Evolutionary conservation across 495 filamentous ascomycete genomes (phyloP).

Genomic region (Xylaria sp.): DNA sequence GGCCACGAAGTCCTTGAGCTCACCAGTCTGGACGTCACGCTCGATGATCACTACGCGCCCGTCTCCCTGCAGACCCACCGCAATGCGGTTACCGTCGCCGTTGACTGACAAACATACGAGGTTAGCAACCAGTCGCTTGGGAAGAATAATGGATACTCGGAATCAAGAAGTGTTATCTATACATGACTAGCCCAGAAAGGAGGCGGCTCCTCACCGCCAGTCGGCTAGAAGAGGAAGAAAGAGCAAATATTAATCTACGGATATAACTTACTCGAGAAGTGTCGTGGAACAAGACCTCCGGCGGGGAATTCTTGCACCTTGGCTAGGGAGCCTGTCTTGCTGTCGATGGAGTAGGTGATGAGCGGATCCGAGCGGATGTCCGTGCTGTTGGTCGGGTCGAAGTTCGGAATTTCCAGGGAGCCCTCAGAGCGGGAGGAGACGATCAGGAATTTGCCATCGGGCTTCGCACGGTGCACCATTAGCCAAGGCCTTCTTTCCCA

Average conservation of each 20-base stretch:
- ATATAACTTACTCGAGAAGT: conserved; percentile 55
- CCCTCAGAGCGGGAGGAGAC: conserved; percentile 68
- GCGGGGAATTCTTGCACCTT: conserved; percentile 61
- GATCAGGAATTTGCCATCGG: conserved; percentile 65
- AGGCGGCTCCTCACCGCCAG: not conserved
- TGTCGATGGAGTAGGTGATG: conserved; percentile 55
- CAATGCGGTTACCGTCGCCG: conserved; percentile 64
- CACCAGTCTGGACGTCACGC: conserved; percentile 62
- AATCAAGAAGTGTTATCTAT: not conserved
- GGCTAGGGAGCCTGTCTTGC: conserved; percentile 54
- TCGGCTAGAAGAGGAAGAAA: not conserved
- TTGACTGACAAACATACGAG: conserved; percentile 52
- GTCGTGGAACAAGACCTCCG: conserved; percentile 66
- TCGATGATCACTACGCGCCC: conserved; percentile 66
- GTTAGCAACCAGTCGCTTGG: conserved; percentile 9
- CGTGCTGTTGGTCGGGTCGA: conserved; percentile 51
- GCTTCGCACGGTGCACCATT: conserved; percentile 41
- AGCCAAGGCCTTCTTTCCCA: not conserved
- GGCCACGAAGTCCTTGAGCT: conserved; percentile 60
- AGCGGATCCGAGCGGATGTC: conserved; percentile 54
- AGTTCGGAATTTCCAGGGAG: conserved; percentile 54
- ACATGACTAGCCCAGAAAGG: not conserved
- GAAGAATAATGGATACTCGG: not conserved
- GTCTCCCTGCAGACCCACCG: conserved; percentile 67
- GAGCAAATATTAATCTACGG: not conserved